Conservation (phyloP, 768 basidiomycete genomes). For the Mycena floridula region DNA sequence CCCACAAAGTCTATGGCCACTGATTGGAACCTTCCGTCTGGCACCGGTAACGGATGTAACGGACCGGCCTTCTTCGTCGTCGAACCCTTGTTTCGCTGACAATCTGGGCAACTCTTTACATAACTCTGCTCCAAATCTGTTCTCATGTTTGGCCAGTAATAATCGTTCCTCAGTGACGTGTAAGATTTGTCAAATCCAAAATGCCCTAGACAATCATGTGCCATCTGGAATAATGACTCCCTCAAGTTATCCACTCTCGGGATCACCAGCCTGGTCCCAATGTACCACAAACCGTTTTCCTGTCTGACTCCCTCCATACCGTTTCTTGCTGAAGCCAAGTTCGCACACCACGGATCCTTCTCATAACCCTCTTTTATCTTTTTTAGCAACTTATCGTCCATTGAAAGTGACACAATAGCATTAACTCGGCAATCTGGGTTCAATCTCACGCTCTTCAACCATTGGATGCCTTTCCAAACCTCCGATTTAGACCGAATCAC, state of each 20-base stretch:
- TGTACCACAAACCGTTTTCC: background rate
- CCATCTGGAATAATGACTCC: no score
- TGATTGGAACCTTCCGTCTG: constrained; percentile 19
- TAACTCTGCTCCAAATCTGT: constrained; percentile 14
- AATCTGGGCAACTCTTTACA: background rate
- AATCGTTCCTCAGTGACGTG: no score
- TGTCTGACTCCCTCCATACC: background rate
- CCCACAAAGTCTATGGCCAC: constrained; percentile 31
- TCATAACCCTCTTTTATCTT: constrained; percentile 11
- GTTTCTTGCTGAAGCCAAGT: constrained; percentile 4
- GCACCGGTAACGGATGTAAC: constrained; percentile 19
- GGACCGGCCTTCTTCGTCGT: no score
- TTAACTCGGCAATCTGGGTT: no score
- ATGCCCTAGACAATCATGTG: no score
- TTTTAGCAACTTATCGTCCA: background rate
- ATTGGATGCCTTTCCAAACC: no score
- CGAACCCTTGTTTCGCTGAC: background rate
- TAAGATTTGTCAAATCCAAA: constrained; percentile 29
- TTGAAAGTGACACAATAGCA: no score
- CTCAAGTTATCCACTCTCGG: constrained; percentile 11
- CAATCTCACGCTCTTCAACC: no score
- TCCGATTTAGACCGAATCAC: no score
- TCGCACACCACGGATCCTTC: constrained; percentile 9
- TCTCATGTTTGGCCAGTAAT: no score
- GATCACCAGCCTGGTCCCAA: constrained; percentile 9